Percentiles rank a stretch among this genome's conserved stretches.
These are phyloP conservation scores for Diaporthe vaccinii DNA, from an alignment of 2,329 filamentous ascomycete genomes.

Conservation along the genomic window DNA sequence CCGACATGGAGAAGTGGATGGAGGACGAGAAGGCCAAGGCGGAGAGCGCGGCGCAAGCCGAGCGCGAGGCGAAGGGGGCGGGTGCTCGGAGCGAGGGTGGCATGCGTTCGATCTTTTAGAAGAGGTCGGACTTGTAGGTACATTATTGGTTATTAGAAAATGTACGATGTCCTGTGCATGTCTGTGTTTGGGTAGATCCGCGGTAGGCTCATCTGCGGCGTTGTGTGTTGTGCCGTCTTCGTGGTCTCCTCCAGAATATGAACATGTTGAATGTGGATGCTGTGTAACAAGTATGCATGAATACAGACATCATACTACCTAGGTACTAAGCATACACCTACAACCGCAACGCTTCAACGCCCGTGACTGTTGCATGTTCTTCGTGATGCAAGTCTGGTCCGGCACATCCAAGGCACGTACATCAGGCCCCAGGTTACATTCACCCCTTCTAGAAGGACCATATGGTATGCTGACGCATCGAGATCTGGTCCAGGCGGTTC, in stretches of 20 bases:
- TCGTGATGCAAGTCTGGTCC: too few species aligned
- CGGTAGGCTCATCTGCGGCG: background rate
- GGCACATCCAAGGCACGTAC: background rate
- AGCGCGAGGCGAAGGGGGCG: background rate
- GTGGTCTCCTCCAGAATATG: too few species aligned
- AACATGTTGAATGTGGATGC: too few species aligned
- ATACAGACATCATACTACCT: background rate
- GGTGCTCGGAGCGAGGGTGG: background rate
- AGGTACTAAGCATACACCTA: background rate
- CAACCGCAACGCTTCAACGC: background rate
- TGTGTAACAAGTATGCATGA: background rate
- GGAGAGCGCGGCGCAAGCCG: background rate
- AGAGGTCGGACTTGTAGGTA: background rate
- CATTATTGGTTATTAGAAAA: background rate
- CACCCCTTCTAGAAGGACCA: too few species aligned
- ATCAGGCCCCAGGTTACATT: background rate
- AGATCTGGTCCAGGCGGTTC: background rate
- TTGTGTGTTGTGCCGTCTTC: too few species aligned
- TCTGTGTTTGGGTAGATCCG: background rate
- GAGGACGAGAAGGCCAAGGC: slow-evolving; percentile 42
- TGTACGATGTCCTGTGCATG: background rate
- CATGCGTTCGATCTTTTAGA: background rate
- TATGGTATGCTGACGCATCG: too few species aligned
- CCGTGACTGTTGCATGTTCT: background rate
- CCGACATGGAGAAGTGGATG: slow-evolving; percentile 56